A percentile compares a stretch with the other conserved stretches of the same genome.
These are phyloP conservation scores for Thielaviopsis euricoi DNA, from an alignment of 2,329 filamentous ascomycete species.

Conservation along the genomic window DNA sequence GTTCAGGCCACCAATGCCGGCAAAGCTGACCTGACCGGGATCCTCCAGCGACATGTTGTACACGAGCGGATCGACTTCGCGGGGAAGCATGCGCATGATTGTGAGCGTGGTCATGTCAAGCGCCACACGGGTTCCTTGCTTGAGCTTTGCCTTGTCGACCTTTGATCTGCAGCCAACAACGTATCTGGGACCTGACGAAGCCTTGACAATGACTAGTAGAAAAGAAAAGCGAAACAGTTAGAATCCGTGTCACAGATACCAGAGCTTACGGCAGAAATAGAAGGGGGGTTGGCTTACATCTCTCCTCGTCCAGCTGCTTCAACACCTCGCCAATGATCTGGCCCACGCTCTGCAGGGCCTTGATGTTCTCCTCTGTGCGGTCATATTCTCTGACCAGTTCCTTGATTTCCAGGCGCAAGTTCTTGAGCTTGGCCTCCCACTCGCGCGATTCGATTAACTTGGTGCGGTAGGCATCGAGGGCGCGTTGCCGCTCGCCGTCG, in stretches of 20 bases:
- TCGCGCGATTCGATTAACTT: constrained; percentile 89
- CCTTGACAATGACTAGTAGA: constrained; percentile 80
- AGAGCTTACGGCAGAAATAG: constrained; percentile 6
- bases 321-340: constrained; percentile 98
- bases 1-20: constrained; percentile 90
- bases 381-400: constrained; percentile 88
- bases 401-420: constrained; percentile 88
- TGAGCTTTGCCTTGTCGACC: constrained; percentile 91
- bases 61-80: constrained; percentile 93
- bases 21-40: constrained; percentile 93
- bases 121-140: constrained; percentile 93
- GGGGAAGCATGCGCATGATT: constrained; percentile 98
- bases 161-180: constrained; percentile 97
- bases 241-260: neutral
- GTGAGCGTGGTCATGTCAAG: constrained; percentile 99
- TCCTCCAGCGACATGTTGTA: constrained; percentile 99
- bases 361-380: constrained; percentile 97
- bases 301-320: constrained; percentile 96
- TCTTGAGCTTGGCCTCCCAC: constrained; percentile 97
- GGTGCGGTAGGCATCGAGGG: constrained; percentile 60
- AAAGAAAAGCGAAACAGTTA: neutral
- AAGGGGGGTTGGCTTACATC: constrained; percentile 48
- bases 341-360: constrained; percentile 94
- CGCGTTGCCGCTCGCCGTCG: constrained; percentile 47
- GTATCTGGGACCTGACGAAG: constrained; percentile 90